A percentile compares a stretch with the other conserved stretches of the same genome.
phyloP scores from a whole-genome alignment of 2,329 filamentous ascomycete genomes.

The Penicillium hordei region DNA sequence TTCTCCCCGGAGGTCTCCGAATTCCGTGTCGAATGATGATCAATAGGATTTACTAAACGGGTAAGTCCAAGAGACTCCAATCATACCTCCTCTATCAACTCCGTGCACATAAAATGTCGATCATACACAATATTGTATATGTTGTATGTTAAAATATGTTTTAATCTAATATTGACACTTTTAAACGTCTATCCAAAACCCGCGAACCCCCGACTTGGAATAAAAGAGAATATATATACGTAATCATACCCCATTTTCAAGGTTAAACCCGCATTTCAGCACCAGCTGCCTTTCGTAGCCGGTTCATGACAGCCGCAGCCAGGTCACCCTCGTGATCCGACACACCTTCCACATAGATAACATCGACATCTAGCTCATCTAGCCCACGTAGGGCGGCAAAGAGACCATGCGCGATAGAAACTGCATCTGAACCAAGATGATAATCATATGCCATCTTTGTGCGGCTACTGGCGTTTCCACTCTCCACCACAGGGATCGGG shows the following conservation, averaged over 20 bases:
- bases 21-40: neutral
- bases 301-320: slow-evolving; percentile 83
- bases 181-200: neutral
- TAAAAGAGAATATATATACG: neutral
- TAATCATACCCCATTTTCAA: slow-evolving; percentile 21
- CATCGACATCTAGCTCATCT: slow-evolving; percentile 73
- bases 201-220: neutral
- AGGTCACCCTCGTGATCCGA: slow-evolving; percentile 69
- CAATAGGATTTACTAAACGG: neutral
- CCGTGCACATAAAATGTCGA: neutral
- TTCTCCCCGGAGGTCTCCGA: slow-evolving; percentile 15
- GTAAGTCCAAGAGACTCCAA: slow-evolving; percentile 9
- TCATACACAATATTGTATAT: neutral
- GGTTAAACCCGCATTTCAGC: slow-evolving; percentile 51
- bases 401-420: slow-evolving; percentile 77
- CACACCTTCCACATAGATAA: slow-evolving; percentile 90
- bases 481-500: slow-evolving; percentile 28
- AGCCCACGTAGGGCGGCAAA: slow-evolving; percentile 86
- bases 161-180: slow-evolving; percentile 8
- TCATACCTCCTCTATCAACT: neutral
- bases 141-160: neutral
- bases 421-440: slow-evolving; percentile 67
- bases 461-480: slow-evolving; percentile 16
- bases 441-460: slow-evolving; percentile 62
- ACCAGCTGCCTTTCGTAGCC: slow-evolving; percentile 72